Base-by-base conservation (phyloP, 345 rosid genomes). In the Linum usitatissimum region DNA sequence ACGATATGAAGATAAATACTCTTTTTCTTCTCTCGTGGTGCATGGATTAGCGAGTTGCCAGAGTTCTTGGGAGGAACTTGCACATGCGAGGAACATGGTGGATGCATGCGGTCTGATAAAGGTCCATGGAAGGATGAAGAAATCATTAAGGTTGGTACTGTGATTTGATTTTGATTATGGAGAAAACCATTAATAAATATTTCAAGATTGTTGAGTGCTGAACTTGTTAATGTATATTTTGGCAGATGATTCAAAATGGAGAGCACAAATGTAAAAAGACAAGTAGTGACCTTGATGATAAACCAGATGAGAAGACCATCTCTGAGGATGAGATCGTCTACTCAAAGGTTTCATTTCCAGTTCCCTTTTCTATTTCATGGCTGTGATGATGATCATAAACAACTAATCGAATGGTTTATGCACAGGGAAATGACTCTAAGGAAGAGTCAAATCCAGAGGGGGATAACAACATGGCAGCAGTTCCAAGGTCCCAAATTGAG, bases 71-170 rank as follows among this genome's bases (percentile, higher is more conserved):
- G 99, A 62, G 99, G 99, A 19, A 69, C 88, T 21, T 93, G 99
- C 71, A 87, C 86, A 15, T 93, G 97, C 79, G 83, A 84, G 72
- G 88, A 82, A 30, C 71, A 71, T 21, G 96, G 99, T 58, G 97
- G 99, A 5, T 93, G 99, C 56, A 78, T 90, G 90, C 84, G 76
- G 53, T 90, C 97, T 59, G 96, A 93, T 75, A 93, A 90, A 76
- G 99, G 99, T 36, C 97, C 97, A 19, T 93, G 97, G 99, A 86
- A 86, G 30, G 74, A 90, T 66, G 73, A 76, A 20, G 91, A 84
- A 65, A 75, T 87, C 65, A 20, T 93, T 75, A 83, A 80, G 96
- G 99, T 92, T 64, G 28, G 48, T 2, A 5, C 56, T 39, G 15
- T 3, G 45, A 57, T 55, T 19, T 0, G 51, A 45, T 45, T 40